phyloP scores from a whole-genome alignment of 805 yeast species.

The Myxozyma melibiosi region DNA sequence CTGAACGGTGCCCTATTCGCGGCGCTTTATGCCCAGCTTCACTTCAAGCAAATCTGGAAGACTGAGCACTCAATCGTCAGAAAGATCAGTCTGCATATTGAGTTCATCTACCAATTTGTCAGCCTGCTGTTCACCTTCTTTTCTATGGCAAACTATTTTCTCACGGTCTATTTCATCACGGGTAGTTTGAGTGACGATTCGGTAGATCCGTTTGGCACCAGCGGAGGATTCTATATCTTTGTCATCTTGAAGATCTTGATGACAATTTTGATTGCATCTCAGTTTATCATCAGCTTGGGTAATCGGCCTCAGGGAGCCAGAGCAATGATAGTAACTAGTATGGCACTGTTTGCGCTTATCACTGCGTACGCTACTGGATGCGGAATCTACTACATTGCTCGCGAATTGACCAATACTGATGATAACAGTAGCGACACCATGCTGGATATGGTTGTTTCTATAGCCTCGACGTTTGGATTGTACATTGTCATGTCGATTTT shows the following conservation, averaged over 20 bases:
- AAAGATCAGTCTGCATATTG: conserved; percentile 71
- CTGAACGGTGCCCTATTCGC: conserved; percentile 96
- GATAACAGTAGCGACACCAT: conserved; percentile 70
- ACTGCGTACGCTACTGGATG: conserved; percentile 79
- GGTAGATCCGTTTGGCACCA: conserved; percentile 31
- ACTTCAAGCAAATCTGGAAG: conserved; percentile 73
- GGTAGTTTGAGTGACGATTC: conserved; percentile 67
- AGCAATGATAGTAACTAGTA: conserved; percentile 71
- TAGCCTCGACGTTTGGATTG: conserved; percentile 78
- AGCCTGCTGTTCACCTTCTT: conserved; percentile 87
- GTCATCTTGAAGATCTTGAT: conserved; percentile 85
- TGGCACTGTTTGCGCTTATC: conserved; percentile 76
- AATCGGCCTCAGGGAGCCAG: conserved; percentile 92
- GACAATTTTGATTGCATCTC: conserved; percentile 74
- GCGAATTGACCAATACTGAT: conserved; percentile 46
- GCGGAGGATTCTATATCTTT: conserved; percentile 75
- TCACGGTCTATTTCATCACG: conserved; percentile 87
- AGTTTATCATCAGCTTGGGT: conserved; percentile 89
- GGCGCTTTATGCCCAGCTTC: conserved; percentile 80
- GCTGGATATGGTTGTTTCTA: conserved; percentile 84
- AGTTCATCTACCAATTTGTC: conserved; percentile 75
- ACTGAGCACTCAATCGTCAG: conserved; percentile 70
- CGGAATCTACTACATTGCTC: conserved; percentile 76
- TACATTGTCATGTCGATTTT: conserved; percentile 77
- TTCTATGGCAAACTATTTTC: conserved; percentile 83